These are phyloP conservation scores for Hyphopichia khmerensis DNA, from an alignment of 1,139 yeast species.

Conservation along the genomic window DNA sequence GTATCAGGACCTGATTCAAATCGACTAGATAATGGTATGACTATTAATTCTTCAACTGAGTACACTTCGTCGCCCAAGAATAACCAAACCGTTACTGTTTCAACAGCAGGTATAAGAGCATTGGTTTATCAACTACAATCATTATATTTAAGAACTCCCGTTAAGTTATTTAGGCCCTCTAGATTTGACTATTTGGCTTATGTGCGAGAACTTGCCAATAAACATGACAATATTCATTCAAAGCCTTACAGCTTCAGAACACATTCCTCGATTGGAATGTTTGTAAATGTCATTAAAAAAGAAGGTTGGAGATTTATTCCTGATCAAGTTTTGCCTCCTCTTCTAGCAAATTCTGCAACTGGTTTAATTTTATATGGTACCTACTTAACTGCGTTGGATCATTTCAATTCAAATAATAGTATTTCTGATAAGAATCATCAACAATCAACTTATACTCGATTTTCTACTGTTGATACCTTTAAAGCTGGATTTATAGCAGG, in stretches of 20 bases:
- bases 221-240: conserved; percentile 43
- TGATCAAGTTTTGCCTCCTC: conserved; percentile 80
- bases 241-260: conserved; percentile 70
- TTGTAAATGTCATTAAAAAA: conserved; percentile 64
- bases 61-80: conserved; percentile 1
- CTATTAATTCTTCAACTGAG: neutral
- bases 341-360: conserved; percentile 81
- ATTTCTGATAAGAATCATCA: conserved; percentile 4
- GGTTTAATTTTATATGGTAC: conserved; percentile 85
- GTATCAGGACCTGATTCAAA: neutral
- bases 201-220: conserved; percentile 53
- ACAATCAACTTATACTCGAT: conserved; percentile 13
- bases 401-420: conserved; percentile 14
- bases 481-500: conserved; percentile 87
- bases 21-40: neutral
- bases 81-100: conserved; percentile 42
- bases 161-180: conserved; percentile 86
- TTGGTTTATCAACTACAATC: conserved; percentile 76
- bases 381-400: conserved; percentile 56
- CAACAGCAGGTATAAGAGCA: conserved; percentile 85
- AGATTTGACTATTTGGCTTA: conserved; percentile 81
- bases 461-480: conserved; percentile 56
- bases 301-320: conserved; percentile 92
- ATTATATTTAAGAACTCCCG: conserved; percentile 76
- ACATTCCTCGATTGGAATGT: conserved; percentile 75